Evolutionary conservation across 2,329 filamentous ascomycete genomes (phyloP).

Genomic region (Hymenoscyphus linearis): DNA sequence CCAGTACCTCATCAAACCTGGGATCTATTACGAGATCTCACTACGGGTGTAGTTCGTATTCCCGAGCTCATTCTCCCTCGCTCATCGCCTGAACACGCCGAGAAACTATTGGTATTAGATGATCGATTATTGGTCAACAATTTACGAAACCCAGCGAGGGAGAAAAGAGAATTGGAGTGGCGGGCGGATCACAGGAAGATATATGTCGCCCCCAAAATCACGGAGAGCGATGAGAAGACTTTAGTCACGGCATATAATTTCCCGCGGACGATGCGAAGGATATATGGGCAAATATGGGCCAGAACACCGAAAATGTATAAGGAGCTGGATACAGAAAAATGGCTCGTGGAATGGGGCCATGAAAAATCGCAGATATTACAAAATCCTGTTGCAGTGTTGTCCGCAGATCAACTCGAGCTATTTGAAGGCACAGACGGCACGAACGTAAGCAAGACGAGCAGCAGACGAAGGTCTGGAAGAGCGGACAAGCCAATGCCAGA

Average conservation of each 20-base stretch:
- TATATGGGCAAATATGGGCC: conserved; percentile 43
- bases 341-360: conserved; percentile 43
- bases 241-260: conserved; percentile 1
- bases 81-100: conserved; percentile 11
- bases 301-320: conserved; percentile 39
- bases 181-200: conserved; percentile 1
- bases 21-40: conserved; percentile 47
- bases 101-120: background rate
- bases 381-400: background rate
- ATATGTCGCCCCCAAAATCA: background rate
- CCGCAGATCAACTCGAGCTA: background rate
- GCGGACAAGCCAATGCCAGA: background rate
- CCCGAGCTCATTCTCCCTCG: conserved; percentile 16
- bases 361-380: background rate
- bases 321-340: conserved; percentile 28
- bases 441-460: background rate
- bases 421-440: background rate
- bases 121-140: background rate
- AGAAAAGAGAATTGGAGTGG: conserved; percentile 5
- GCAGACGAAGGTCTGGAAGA: background rate
- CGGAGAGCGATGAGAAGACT: background rate
- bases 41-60: conserved; percentile 30
- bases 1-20: conserved; percentile 51
- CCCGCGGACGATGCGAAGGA: conserved; percentile 40
- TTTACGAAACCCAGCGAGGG: conserved; percentile 3